phyloP scores from a whole-genome alignment of 257 asterid genomes.

The Solanum habrochaites region DNA sequence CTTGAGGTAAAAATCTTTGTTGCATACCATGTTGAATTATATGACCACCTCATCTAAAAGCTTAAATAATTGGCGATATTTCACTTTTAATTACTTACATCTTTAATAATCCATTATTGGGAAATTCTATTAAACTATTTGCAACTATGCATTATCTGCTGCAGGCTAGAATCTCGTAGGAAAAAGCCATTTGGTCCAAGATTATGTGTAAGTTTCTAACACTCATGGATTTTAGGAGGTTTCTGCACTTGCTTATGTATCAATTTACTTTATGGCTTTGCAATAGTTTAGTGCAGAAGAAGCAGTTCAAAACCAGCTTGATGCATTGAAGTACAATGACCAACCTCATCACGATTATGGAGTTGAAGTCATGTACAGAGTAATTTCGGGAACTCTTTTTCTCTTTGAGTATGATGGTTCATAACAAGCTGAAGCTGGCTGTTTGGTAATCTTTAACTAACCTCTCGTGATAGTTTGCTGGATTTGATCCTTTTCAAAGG shows the following conservation, averaged over 20 bases:
- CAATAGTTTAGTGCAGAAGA: constrained; percentile 81
- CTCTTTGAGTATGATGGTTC: neutral
- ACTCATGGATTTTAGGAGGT: neutral
- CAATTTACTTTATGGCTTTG: constrained; percentile 1
- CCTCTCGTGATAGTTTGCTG: constrained; percentile 60
- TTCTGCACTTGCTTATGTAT: neutral
- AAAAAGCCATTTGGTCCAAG: constrained; percentile 85
- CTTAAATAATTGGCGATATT: neutral
- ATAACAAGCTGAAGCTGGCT: neutral
- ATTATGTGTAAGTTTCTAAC: constrained; percentile 45
- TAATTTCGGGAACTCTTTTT: constrained; percentile 8
- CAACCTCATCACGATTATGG: constrained; percentile 92
- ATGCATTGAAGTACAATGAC: constrained; percentile 89
- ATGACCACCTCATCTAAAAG: neutral
- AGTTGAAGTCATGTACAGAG: constrained; percentile 95
- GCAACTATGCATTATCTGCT: neutral
- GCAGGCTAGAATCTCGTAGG: constrained; percentile 77
- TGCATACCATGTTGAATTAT: neutral
- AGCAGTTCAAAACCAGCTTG: constrained; percentile 78
- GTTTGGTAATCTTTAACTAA: neutral
- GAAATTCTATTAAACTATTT: neutral
- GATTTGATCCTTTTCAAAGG: constrained; percentile 94
- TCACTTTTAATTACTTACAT: neutral
- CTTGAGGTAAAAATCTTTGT: neutral
- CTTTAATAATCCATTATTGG: neutral